Conservation (phyloP, 768 basidiomycete genomes). For the Clathrus columnatus region DNA sequence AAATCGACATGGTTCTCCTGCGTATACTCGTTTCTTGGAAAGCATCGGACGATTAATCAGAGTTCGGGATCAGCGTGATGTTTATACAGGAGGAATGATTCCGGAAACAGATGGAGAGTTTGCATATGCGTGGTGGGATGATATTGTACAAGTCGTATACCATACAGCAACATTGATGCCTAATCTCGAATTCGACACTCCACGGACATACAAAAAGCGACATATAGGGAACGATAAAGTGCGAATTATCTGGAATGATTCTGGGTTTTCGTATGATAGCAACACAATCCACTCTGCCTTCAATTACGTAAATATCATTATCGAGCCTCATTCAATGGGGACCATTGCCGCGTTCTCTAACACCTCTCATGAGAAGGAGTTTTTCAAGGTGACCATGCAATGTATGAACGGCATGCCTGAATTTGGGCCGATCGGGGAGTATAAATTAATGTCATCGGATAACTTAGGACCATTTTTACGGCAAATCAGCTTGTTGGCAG, state of each 20-base stretch:
- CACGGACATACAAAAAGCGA: slow-evolving; percentile 78
- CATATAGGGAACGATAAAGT: slow-evolving; percentile 97
- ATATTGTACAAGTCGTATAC: slow-evolving; percentile 89
- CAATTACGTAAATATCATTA: slow-evolving; percentile 95
- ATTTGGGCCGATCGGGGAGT: slow-evolving; percentile 85
- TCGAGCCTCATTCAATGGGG: slow-evolving; percentile 85
- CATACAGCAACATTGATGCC: slow-evolving; percentile 99
- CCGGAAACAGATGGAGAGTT: slow-evolving; percentile 92
- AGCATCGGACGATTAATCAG: slow-evolving; percentile 84
- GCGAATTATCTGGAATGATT: slow-evolving; percentile 97
- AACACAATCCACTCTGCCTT: slow-evolving; percentile 90
- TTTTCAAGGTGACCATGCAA: slow-evolving; percentile 92
- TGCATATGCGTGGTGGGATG: slow-evolving; percentile 99
- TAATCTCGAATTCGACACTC: slow-evolving; percentile 54
- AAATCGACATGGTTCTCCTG: slow-evolving; percentile 89
- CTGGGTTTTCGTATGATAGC: slow-evolving; percentile 79
- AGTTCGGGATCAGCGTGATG: slow-evolving; percentile 80
- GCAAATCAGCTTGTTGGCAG: slow-evolving; percentile 78
- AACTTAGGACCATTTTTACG: slow-evolving; percentile 82
- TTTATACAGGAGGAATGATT: slow-evolving; percentile 88
- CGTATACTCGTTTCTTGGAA: slow-evolving; percentile 88
- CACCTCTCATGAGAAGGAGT: slow-evolving; percentile 82
- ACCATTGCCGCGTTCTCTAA: slow-evolving; percentile 80
- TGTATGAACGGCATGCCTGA: slow-evolving; percentile 86
- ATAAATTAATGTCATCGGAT: slow-evolving; percentile 88